Evolutionary conservation across 163 green algal genomes (phyloP).

Genomic region (Scenedesmus sp.): DNA sequence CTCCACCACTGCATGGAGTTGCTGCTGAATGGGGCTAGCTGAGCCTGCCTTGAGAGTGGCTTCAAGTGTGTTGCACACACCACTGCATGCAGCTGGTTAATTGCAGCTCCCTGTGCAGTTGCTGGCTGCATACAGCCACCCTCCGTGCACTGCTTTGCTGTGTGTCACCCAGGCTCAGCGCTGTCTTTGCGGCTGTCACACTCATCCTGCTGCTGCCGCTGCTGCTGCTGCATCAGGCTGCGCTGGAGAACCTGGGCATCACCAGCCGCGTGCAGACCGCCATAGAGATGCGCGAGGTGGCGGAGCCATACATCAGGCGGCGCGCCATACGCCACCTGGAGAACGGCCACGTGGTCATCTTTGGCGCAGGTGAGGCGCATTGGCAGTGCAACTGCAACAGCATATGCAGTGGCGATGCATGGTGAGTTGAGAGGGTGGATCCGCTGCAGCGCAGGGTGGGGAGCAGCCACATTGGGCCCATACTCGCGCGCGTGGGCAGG

Average conservation of each 20-base stretch:
- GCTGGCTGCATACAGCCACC: neutral
- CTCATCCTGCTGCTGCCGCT: too few relatives aligned
- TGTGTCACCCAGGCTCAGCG: neutral
- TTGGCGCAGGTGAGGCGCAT: constrained; percentile 75
- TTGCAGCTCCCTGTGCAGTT: neutral
- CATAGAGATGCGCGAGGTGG: constrained; percentile 95
- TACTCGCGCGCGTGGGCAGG: constrained; percentile 88
- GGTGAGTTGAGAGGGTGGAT: neutral
- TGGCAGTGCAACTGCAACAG: constrained; percentile 8
- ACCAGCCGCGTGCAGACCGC: constrained; percentile 92
- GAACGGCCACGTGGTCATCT: constrained; percentile 96
- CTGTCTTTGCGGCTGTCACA: too few relatives aligned
- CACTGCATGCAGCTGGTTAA: neutral
- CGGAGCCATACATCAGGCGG: constrained; percentile 97
- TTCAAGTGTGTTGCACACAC: too few relatives aligned
- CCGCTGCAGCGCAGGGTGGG: neutral
- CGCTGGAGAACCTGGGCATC: constrained; percentile 91
- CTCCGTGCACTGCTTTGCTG: constrained; percentile 40
- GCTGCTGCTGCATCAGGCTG: constrained; percentile 39
- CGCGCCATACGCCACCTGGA: constrained; percentile 96
- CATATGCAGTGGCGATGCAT: neutral
- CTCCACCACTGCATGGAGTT: neutral
- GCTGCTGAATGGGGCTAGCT: neutral
- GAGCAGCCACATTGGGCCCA: neutral
- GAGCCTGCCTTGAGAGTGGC: too few relatives aligned